Base-by-base conservation (phyloP, 768 basidiomycete genomes). In the Mycena kentingensis region DNA sequence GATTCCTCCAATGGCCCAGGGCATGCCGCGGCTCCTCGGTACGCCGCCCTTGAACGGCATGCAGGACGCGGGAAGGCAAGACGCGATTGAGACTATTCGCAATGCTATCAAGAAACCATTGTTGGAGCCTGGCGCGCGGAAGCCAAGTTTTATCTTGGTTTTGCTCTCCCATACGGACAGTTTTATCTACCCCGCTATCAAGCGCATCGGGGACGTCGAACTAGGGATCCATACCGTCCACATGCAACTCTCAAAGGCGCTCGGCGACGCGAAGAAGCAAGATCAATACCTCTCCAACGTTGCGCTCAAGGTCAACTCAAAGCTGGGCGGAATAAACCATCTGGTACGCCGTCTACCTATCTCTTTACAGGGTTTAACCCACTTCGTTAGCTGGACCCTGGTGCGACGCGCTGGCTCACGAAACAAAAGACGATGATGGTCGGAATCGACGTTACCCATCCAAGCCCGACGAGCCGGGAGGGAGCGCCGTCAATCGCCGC, bases 401-500 rank as follows among this genome's bases (percentile, higher is more conserved):
- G 52, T 1, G 78, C 81, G 1, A 81, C 85, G 77, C 60, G 54
- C 31, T 92, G 89, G 89, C 69, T 92, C 41, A 80, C 66, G 1
- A 79, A 79, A 66, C 75, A 77, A 58, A 77, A 77, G 47, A 92
- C 90, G 10, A 93, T 93, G 86, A 70, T 93, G 63, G 84, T 93
- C 3, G 91, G 91, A 0, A 88, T 90, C 57, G 90, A 93, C 62
- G 88, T 90, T 0, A 92, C 88, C 0, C 90, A 93, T 57, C 88
- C 90, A 3, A 80, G 87, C 2, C 85, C 87, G 1, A 77, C 70
- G 5, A 87, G 86, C 57, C 65, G 73, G 45, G 76, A 76, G 3
- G 91, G 90, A 3, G 85, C 89, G 1, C 91, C 91, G 3, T 90
- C 88, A 0, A 87, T 93, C 37, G 88, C 88, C 0, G 90, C 89